phyloP scores from a whole-genome alignment of 371 early-diverging fungal genomes.

The Saksenaea oblongispora region DNA sequence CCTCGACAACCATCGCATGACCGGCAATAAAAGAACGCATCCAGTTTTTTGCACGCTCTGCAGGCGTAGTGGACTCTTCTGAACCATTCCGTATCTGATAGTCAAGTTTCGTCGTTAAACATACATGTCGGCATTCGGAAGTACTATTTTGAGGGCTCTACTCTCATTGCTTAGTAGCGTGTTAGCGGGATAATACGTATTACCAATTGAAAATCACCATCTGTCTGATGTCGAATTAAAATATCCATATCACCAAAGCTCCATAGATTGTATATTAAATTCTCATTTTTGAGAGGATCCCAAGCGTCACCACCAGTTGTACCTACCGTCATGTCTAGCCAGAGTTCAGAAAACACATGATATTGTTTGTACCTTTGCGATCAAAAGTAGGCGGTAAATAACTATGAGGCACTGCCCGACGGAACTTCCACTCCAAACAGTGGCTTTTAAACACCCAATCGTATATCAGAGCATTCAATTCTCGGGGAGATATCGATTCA shows the following conservation, averaged over 20 bases:
- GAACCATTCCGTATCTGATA: conserved; percentile 12
- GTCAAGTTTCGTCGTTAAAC: conserved; percentile 19
- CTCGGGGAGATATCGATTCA: conserved; percentile 8
- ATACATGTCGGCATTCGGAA: conserved; percentile 6
- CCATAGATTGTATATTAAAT: conserved; percentile 25
- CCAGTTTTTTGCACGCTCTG: conserved; percentile 23
- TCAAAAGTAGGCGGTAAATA: background rate
- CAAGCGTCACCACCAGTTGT: background rate
- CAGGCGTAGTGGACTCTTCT: conserved; percentile 16
- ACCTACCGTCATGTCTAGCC: background rate
- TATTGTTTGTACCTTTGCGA: too few relatives aligned
- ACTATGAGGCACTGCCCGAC: background rate
- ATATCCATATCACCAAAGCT: conserved; percentile 24
- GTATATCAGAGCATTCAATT: conserved; percentile 10
- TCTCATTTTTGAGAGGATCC: conserved; percentile 11
- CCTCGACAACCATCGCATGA: conserved; percentile 21
- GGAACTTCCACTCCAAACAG: conserved; percentile 15
- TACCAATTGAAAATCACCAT: conserved; percentile 13
- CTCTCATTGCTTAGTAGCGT: background rate
- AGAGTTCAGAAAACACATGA: too few relatives aligned
- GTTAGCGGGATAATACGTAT: background rate
- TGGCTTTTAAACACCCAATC: conserved; percentile 14
- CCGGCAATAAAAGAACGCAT: conserved; percentile 27
- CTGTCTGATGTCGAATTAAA: conserved; percentile 19
- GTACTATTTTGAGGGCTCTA: background rate